phyloP scores from a whole-genome alignment of 352 stramenopile species.

The Albugo candida region DNA sequence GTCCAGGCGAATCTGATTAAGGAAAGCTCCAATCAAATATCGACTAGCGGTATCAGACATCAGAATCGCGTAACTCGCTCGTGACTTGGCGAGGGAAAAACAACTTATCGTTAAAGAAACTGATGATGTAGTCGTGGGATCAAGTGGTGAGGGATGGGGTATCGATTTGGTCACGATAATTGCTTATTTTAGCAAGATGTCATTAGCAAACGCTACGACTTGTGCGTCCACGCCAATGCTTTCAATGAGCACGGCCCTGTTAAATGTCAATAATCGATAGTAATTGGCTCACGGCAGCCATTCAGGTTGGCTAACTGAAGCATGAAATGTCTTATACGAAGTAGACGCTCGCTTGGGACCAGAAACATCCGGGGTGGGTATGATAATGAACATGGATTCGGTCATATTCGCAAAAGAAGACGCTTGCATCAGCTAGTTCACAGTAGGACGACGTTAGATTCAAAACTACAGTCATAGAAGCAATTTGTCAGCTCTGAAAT shows the following conservation, averaged over 20 bases:
- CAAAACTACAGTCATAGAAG: neutral
- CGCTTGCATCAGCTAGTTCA: neutral
- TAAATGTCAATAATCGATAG: constrained; percentile 4
- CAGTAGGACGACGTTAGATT: neutral
- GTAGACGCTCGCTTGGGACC: constrained; percentile 2
- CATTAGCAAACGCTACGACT: constrained; percentile 91
- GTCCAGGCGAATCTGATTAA: constrained; percentile 54
- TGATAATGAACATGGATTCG: constrained; percentile 95
- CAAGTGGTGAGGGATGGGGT: constrained; percentile 75
- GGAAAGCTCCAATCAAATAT: constrained; percentile 1
- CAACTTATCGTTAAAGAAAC: constrained; percentile 85
- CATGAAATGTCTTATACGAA: neutral
- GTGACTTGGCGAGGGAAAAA: constrained; percentile 90
- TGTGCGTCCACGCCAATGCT: constrained; percentile 92
- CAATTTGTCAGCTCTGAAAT: constrained; percentile 14
- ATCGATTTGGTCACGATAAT: constrained; percentile 72
- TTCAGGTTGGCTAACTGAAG: neutral
- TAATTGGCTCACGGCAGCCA: neutral
- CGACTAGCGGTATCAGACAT: neutral
- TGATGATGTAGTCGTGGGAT: constrained; percentile 82
- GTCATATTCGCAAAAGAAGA: constrained; percentile 62
- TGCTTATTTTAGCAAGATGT: constrained; percentile 95
- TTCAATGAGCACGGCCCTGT: constrained; percentile 95
- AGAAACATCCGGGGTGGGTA: constrained; percentile 68
- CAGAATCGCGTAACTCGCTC: constrained; percentile 55